Evolutionary conservation across 164 flowering plant genomes (phyloP).

Genomic region (Dillenia turbinata): DNA sequence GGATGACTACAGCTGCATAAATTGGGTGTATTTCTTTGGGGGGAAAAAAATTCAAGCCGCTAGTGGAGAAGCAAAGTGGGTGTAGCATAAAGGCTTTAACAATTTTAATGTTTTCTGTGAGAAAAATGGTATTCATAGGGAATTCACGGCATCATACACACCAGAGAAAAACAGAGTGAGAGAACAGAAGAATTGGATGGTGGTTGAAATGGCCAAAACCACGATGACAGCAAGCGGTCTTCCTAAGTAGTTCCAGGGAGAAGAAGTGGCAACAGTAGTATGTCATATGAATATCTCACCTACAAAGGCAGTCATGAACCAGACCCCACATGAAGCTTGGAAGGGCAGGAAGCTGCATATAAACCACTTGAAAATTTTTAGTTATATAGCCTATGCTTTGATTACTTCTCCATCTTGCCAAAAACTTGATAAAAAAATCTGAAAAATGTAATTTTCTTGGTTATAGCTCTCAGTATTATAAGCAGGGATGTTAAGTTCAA

Average conservation of each 20-base stretch:
- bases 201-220: neutral
- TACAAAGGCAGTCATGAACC: neutral
- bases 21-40: constrained; percentile 14
- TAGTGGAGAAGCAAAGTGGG: constrained; percentile 2
- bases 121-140: constrained; percentile 6
- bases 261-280: constrained; percentile 1
- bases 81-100: neutral
- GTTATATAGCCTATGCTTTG: neutral
- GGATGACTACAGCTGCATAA: constrained; percentile 11
- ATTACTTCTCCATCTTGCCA: neutral
- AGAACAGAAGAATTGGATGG: neutral
- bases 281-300: too few species aligned
- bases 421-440: neutral
- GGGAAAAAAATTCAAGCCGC: neutral
- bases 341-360: neutral
- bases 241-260: constrained; percentile 1
- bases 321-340: constrained; percentile 1
- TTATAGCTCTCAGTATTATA: neutral
- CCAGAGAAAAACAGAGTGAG: neutral
- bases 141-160: too few species aligned
- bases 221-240: neutral
- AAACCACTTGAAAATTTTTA: neutral
- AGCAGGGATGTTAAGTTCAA: constrained; percentile 2
- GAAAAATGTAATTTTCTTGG: neutral
- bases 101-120: constrained; percentile 6